A percentile compares a stretch with the other conserved stretches of the same genome.
Evolutionary conservation across 2,329 filamentous ascomycete genomes (phyloP).

Genomic region (Pseudopyricularia javanii): DNA sequence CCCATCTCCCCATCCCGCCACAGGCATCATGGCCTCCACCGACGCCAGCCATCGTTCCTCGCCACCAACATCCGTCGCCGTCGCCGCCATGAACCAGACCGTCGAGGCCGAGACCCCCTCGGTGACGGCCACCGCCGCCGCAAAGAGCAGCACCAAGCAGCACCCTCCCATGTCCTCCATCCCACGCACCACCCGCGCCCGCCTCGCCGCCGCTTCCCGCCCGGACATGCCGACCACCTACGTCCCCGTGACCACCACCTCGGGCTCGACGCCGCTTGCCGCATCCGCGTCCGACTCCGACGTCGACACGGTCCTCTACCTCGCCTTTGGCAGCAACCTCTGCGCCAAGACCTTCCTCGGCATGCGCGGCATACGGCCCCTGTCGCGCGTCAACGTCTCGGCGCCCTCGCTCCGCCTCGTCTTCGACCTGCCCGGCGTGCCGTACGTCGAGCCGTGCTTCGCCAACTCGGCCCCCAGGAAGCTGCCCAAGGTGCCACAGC

Average conservation of each 20-base stretch:
- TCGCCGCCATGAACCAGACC: neutral
- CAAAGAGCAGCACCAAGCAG: neutral
- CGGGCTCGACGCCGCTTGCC: slow-evolving; percentile 6
- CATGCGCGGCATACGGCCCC: slow-evolving; percentile 62
- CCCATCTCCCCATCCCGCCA: neutral
- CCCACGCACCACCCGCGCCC: slow-evolving; percentile 21
- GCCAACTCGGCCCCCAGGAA: slow-evolving; percentile 62
- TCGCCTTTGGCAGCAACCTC: slow-evolving; percentile 90
- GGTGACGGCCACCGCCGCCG: neutral
- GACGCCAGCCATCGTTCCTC: neutral
- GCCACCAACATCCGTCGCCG: neutral
- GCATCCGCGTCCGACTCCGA: slow-evolving; percentile 6
- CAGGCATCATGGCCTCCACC: neutral
- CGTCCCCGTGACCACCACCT: slow-evolving; percentile 10
- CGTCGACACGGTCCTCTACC: slow-evolving; percentile 50
- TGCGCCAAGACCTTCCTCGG: slow-evolving; percentile 68
- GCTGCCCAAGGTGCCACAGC: slow-evolving; percentile 26
- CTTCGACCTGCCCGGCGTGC: slow-evolving; percentile 76
- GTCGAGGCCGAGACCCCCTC: neutral
- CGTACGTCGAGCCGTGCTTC: slow-evolving; percentile 86
- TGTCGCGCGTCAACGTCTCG: slow-evolving; percentile 71
- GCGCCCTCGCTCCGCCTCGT: slow-evolving; percentile 67
- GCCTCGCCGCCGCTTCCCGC: slow-evolving; percentile 19
- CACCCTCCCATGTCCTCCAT: slow-evolving; percentile 18
- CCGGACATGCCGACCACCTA: slow-evolving; percentile 7